Percentiles rank a stretch among this genome's conserved stretches.
Conservation (phyloP, 176 grass and related monocot species). For the Oryza longistaminata region DNA sequence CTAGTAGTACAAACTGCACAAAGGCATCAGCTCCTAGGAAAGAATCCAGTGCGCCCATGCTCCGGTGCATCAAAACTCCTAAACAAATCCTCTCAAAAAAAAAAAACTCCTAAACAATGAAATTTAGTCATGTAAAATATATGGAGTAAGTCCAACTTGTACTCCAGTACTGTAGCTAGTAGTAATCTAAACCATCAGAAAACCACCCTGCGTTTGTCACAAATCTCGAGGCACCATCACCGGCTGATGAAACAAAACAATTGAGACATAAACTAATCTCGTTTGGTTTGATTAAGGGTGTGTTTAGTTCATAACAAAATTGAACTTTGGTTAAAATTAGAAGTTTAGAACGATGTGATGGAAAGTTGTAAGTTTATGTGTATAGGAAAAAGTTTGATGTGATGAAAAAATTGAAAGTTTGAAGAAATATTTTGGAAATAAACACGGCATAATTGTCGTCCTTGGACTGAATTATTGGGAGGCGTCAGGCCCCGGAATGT, state of each 20-base stretch:
- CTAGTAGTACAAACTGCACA: neutral
- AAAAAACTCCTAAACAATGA: neutral
- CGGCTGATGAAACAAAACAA: neutral
- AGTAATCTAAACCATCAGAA: neutral
- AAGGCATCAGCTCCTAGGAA: neutral
- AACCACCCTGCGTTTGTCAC: neutral
- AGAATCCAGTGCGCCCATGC: neutral
- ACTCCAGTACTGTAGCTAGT: too few species aligned
- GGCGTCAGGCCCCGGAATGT: neutral
- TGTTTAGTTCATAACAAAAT: too few species aligned
- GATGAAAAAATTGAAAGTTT: too few species aligned
- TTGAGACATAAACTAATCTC: too few species aligned
- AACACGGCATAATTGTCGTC: neutral
- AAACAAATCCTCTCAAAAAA: neutral
- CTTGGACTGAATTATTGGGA: slow-evolving; percentile 17
- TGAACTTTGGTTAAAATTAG: too few species aligned
- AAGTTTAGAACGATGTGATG: too few species aligned
- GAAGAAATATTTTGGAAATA: too few species aligned
- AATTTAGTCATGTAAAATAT: neutral
- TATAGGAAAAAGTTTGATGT: too few species aligned
- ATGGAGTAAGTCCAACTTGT: too few species aligned
- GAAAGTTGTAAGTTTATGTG: too few species aligned
- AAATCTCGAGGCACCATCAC: neutral
- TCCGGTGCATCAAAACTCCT: neutral
- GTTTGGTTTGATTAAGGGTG: too few species aligned